Evolutionary conservation across 169 alveolate species (phyloP), one percentile per base, ranked within the genome.

Genomic region (Eimeria falciformis): DNA sequence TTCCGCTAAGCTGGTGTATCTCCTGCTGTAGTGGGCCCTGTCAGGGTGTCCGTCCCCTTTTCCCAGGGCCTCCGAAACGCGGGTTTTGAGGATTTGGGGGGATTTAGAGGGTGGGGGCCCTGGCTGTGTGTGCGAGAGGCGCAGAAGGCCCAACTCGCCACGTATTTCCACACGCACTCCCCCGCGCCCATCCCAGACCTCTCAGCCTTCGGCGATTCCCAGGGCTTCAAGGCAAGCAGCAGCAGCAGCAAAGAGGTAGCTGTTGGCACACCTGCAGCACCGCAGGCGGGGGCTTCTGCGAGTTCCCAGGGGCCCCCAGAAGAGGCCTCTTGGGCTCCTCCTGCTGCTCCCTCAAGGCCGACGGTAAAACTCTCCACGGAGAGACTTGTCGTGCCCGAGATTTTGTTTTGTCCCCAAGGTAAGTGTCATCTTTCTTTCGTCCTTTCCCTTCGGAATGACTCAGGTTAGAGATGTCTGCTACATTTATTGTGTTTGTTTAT

Each of bases 361-460:
- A 46, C 91, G 5, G 95, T 95, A 23, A 90, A 89, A 21, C 92
- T 95, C 58, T 90, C 95, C 68, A 95, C 92, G 45, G 97, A 95
- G 81, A 65, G 97, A 58, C 87, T 95, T 40, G 79, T 91, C 3
- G 95, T 95, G 25, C 97, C 97, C 9, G 97, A 95, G 45, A 91
- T 94, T 27, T 90, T 95, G 69, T 95, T 95, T 53, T 91, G 85
- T 46, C 97, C 97, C 11, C 95, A 90, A 68, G 94, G 94, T 78
- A 68, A 73, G 92, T 5, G n/a, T n/a, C n/a, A n/a, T n/a, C n/a
- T n/a, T n/a, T n/a, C n/a, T n/a, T n/a, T n/a, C n/a, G n/a, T n/a
- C n/a, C n/a, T n/a, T n/a, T n/a, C n/a, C n/a, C n/a, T n/a, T n/a
- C n/a, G n/a, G n/a, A n/a, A n/a, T n/a, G n/a, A n/a, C n/a, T n/a